phyloP scores from a whole-genome alignment of 768 basidiomycete species.

The Leccinum longicurvipes region DNA sequence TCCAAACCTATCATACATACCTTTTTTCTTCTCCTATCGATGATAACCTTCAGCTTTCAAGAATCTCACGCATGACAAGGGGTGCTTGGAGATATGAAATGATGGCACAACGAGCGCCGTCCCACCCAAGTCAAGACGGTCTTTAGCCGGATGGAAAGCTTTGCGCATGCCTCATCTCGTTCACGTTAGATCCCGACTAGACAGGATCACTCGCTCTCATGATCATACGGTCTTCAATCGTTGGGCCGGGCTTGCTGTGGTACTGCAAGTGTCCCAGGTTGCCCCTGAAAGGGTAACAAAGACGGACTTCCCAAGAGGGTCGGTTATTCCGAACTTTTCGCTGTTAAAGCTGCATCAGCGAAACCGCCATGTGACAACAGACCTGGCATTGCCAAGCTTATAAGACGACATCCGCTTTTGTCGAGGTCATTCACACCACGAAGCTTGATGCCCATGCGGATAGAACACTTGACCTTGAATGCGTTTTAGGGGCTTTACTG shows the following conservation, averaged over 20 bases:
- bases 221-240: conserved; percentile 27
- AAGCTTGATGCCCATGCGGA: conserved; percentile 39
- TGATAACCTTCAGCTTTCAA: neutral
- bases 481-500: neutral
- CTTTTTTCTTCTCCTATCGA: neutral
- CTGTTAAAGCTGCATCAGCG: neutral
- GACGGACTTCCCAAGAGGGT: conserved; percentile 32
- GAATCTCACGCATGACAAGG: neutral
- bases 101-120: neutral
- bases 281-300: conserved; percentile 9
- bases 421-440: conserved; percentile 46
- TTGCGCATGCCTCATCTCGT: conserved; percentile 6
- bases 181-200: conserved; percentile 33
- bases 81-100: neutral
- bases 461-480: conserved; percentile 6
- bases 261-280: conserved; percentile 22
- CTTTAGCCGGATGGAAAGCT: neutral
- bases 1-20: neutral
- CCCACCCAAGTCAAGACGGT: neutral
- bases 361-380: neutral
- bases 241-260: conserved; percentile 16
- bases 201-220: conserved; percentile 36
- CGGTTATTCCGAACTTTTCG: conserved; percentile 14
- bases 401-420: conserved; percentile 50
- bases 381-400: conserved; percentile 22